Conservation (phyloP, 2,329 filamentous ascomycete species). For the Cercospora sesami region DNA sequence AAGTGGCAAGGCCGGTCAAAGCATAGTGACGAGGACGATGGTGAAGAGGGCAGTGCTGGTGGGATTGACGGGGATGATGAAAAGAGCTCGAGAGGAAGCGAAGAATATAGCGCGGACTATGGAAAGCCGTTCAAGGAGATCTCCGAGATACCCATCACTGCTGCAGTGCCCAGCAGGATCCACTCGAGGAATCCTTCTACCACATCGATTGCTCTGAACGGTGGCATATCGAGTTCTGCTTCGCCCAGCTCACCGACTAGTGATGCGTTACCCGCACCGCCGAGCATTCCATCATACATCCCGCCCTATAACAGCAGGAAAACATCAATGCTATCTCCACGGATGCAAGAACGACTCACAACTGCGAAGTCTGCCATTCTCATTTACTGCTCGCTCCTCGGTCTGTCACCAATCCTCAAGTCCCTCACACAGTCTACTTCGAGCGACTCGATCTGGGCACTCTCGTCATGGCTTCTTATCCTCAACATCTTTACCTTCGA, state of each 20-base stretch:
- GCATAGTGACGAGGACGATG: slow-evolving; percentile 42
- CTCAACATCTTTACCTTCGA: slow-evolving; percentile 99
- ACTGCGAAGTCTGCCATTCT: slow-evolving; percentile 90
- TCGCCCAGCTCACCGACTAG: background rate
- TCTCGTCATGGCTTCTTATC: slow-evolving; percentile 87
- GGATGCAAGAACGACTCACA: slow-evolving; percentile 65
- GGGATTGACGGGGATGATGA: slow-evolving; percentile 15
- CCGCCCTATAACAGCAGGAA: slow-evolving; percentile 27
- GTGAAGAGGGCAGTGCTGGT: slow-evolving; percentile 1
- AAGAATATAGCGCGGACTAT: slow-evolving; percentile 25
- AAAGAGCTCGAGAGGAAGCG: slow-evolving; percentile 23
- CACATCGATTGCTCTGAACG: background rate
- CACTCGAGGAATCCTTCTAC: slow-evolving; percentile 10
- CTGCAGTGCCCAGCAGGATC: slow-evolving; percentile 5
- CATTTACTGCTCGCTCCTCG: slow-evolving; percentile 89
- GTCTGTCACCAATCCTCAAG: slow-evolving; percentile 91
- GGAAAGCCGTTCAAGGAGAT: slow-evolving; percentile 29
- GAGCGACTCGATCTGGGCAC: slow-evolving; percentile 93
- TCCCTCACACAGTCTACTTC: slow-evolving; percentile 92
- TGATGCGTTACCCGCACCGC: slow-evolving; percentile 7
- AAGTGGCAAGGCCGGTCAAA: slow-evolving; percentile 78
- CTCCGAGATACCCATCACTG: slow-evolving; percentile 8
- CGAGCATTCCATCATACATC: slow-evolving; percentile 2
- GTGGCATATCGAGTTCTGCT: slow-evolving; percentile 6
- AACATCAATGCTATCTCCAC: slow-evolving; percentile 49